A percentile compares a stretch with the other conserved stretches of the same genome.
Conservation (phyloP, 345 rosid species). For the Barbarea vulgaris region DNA sequence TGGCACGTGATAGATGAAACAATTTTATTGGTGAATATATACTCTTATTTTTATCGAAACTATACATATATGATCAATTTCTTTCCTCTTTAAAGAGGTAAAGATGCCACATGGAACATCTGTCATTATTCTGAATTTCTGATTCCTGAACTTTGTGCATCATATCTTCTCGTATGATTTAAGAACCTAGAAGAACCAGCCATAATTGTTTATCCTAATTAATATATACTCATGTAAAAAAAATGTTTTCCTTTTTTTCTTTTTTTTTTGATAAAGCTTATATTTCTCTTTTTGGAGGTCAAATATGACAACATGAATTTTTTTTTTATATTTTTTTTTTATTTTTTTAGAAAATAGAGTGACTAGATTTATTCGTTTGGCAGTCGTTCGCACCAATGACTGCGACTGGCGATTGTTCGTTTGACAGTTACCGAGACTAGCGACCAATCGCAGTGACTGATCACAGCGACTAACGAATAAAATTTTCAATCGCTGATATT, state of each 20-base stretch:
- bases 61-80: not conserved
- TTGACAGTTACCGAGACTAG: too few species aligned
- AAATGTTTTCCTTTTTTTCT: not conserved
- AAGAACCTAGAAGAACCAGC: not conserved
- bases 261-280: not conserved
- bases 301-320: not conserved
- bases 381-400: too few species aligned
- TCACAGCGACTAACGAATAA: too few species aligned
- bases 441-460: too few species aligned
- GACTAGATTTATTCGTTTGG: too few species aligned
- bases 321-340: not conserved
- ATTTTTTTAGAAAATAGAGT: not conserved
- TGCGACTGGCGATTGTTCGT: too few species aligned
- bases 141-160: not conserved
- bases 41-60: not conserved
- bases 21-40: not conserved
- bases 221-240: not conserved
- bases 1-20: not conserved
- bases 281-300: not conserved
- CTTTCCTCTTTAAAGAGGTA: slow-evolving; percentile 23
- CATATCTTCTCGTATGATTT: not conserved
- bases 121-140: slow-evolving; percentile 3
- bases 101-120: slow-evolving; percentile 20
- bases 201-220: not conserved
- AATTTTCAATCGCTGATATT: too few species aligned